Evolutionary conservation across 805 yeast species (phyloP), one percentile per base, ranked within the genome.

Genomic region (Teunomyces barrocoloradensis): DNA sequence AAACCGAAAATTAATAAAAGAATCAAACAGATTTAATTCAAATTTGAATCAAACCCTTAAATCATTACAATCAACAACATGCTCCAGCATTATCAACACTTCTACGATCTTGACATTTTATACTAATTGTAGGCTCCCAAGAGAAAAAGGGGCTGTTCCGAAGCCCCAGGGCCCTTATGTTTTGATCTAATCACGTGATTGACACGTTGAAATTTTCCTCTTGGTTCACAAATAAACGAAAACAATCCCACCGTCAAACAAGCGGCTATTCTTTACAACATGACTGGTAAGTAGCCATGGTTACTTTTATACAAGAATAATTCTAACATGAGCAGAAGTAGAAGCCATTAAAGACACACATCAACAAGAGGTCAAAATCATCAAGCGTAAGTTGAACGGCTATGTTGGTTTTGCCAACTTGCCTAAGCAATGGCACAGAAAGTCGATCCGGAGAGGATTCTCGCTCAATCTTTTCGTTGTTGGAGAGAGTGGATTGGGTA

Each of bases 401-500:
- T 91, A 87, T 64, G 99, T 94, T 47, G 99, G 99, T 5, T 94
- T 94, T 71, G 96, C 97, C 56, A 94, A 91, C 71, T 78, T 94
- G 62, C 99, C 99, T 49, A 94, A 91, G 64, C 99, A 94, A 74
- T 94, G 97, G 97, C 98, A 94, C 73, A 84, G 96, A 71, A 89
- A 87, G 69, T 85, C 96, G 2, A 81, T 89, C 52, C 30, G 69
- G 74, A 39, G 73, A 67, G 99, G 99, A 11, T 94, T 94, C 77
- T 80, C 77, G 58, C 80, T 94, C 64, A 94, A 94, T 65, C 65
- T 94, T 51, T 80, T 94, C 81, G 89, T 89, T 49, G 96, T 91
- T 53, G 96, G 96, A 56, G 96, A 89, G 72, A 75, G 84, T 50
- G 97, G 99, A 4, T 76, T 92, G 53, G 99, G 99, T 59, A 92